Percentiles rank a stretch among this genome's conserved stretches.
Conservation (phyloP, 306 rosid genomes). For the Cucurbita ficifolia region DNA sequence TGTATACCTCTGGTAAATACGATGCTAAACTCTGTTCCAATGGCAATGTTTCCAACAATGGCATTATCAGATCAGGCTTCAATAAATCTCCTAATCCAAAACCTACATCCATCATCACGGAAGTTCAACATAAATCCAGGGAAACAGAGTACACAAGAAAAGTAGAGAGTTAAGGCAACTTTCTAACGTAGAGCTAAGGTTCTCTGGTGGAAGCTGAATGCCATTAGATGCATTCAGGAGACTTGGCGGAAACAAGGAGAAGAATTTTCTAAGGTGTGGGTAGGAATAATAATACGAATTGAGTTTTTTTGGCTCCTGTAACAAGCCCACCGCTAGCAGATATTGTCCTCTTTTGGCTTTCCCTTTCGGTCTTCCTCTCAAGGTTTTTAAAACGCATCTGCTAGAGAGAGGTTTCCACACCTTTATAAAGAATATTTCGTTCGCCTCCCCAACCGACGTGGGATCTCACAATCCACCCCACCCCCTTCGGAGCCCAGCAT, state of each 20-base stretch:
- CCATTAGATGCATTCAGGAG: background rate
- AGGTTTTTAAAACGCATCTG: no score
- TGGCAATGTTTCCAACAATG: constrained; percentile 60
- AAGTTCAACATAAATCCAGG: constrained; percentile 1
- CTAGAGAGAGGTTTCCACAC: no score
- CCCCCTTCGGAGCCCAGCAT: no score
- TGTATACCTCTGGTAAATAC: constrained; percentile 72
- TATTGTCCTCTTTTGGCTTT: no score
- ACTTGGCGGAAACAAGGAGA: background rate
- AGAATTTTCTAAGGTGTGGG: background rate
- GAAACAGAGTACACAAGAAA: background rate
- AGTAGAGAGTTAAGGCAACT: background rate
- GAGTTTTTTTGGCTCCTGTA: background rate
- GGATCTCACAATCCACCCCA: no score
- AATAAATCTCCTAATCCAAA: constrained; percentile 74
- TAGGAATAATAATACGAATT: background rate
- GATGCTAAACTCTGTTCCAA: constrained; percentile 64
- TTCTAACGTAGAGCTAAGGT: background rate
- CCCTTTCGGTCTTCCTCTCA: no score
- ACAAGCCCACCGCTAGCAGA: no score
- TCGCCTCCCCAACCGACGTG: no score
- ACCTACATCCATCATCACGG: constrained; percentile 29
- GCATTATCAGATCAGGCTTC: constrained; percentile 82
- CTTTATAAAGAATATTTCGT: no score
- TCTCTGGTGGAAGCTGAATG: background rate